Conservation (phyloP, 768 basidiomycete species). For the Naganishia vishniacii region DNA sequence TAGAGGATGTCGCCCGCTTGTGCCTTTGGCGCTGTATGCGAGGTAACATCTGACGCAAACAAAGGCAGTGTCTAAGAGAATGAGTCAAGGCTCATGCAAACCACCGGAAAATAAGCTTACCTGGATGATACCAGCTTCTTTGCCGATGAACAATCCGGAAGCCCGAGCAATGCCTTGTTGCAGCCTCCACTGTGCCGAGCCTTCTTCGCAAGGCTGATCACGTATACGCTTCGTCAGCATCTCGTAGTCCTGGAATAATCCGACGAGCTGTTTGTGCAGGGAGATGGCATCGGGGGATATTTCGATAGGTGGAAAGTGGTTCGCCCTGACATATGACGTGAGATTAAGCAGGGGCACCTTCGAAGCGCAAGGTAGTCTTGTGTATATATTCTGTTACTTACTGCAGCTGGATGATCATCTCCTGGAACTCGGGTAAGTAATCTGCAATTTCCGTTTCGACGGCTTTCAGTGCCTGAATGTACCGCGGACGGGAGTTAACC, state of each 20-base stretch:
- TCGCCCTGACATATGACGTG: neutral
- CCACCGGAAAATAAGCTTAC: conserved; percentile 47
- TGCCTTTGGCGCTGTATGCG: conserved; percentile 35
- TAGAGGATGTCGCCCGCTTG: conserved; percentile 25
- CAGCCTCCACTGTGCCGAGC: conserved; percentile 73
- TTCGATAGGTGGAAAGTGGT: neutral
- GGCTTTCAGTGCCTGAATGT: conserved; percentile 60
- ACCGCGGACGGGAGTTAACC: too few species aligned
- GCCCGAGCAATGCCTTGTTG: conserved; percentile 73
- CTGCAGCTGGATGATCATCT: conserved; percentile 68
- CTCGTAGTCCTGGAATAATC: conserved; percentile 84
- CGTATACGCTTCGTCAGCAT: conserved; percentile 78
- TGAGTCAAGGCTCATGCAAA: too few species aligned
- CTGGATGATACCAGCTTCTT: conserved; percentile 83
- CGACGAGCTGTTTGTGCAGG: conserved; percentile 73
- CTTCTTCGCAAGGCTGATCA: conserved; percentile 59
- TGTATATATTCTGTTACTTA: too few species aligned
- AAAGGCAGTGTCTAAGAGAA: too few species aligned
- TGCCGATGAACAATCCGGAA: conserved; percentile 75
- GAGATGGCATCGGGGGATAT: conserved; percentile 38
- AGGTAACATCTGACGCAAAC: conserved; percentile 36
- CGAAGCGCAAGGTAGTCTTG: too few species aligned
- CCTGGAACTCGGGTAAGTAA: conserved; percentile 78
- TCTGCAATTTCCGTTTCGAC: conserved; percentile 89
- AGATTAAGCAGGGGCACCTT: too few species aligned